phyloP scores from a whole-genome alignment of 192 early-diverging fungal species.

The Neocallimastix lanati region DNA sequence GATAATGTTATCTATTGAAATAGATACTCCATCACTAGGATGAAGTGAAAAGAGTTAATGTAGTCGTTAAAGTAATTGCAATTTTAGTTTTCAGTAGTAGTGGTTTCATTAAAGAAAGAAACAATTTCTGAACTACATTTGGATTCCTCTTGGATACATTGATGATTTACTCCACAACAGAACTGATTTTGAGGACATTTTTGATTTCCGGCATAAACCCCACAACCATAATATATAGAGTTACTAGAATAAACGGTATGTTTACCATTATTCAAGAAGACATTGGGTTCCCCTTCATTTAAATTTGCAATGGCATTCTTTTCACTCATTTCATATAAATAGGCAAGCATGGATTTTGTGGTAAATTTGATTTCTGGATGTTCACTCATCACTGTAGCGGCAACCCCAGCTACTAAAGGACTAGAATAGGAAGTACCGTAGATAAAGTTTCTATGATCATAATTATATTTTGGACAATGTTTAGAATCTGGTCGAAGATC shows the following conservation, averaged over 20 bases:
- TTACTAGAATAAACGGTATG: not conserved
- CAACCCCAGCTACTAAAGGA: not conserved
- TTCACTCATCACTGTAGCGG: not conserved
- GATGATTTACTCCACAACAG: no score
- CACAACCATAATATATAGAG: not conserved
- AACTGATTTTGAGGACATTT: not conserved
- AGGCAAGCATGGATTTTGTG: not conserved
- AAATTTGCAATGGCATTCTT: not conserved
- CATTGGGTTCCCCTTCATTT: not conserved
- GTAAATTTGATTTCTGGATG: not conserved
- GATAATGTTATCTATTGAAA: no score
- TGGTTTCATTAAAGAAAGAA: no score
- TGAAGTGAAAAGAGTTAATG: no score
- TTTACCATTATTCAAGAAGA: not conserved
- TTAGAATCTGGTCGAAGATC: no score
- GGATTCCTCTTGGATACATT: no score
- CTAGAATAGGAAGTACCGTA: not conserved
- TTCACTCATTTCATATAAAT: not conserved
- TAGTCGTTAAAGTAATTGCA: no score
- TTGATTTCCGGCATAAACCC: not conserved
- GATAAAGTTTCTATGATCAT: no score
- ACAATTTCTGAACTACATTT: no score
- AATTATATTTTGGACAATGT: no score
- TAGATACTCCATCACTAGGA: no score
- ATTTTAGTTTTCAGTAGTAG: no score